A percentile compares a stretch with the other conserved stretches of the same genome.
phyloP scores from a whole-genome alignment of 768 basidiomycete genomes.

The Cubamyces lactineus region DNA sequence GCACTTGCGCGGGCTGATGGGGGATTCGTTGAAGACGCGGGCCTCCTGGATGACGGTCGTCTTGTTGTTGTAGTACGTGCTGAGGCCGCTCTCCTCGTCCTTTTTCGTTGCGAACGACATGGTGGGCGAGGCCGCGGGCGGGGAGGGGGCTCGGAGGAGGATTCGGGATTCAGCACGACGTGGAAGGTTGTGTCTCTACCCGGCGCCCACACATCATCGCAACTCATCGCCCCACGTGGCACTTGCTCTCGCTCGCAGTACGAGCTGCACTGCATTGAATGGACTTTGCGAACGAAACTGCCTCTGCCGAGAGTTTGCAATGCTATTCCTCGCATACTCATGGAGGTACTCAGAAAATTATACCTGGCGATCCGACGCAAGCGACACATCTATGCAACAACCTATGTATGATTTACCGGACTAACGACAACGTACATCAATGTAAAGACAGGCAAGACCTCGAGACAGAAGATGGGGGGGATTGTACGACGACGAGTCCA shows the following conservation, averaged over 20 bases:
- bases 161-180: constrained; percentile 19
- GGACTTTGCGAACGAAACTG: too few species aligned
- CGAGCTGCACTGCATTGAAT: too few species aligned
- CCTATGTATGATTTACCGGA: too few species aligned
- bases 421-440: too few species aligned
- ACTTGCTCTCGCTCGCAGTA: not conserved
- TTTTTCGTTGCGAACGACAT: constrained; percentile 90
- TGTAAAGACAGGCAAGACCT: too few species aligned
- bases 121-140: constrained; percentile 12
- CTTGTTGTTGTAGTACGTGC: constrained; percentile 95
- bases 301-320: too few species aligned
- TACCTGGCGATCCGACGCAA: too few species aligned
- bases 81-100: constrained; percentile 94
- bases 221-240: constrained; percentile 23
- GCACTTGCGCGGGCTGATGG: constrained; percentile 97
- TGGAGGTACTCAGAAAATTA: too few species aligned
- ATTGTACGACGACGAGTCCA: too few species aligned
- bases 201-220: constrained; percentile 20
- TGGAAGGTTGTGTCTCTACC: constrained; percentile 12
- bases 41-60: constrained; percentile 98
- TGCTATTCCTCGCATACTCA: too few species aligned
- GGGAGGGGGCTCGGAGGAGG: constrained; percentile 18
- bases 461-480: too few species aligned
- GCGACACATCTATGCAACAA: too few species aligned
- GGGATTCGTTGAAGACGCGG: constrained; percentile 98